Evolutionary conservation across 768 basidiomycete genomes (phyloP), one percentile per base, ranked within the genome.

Genomic region (Postia placenta): DNA sequence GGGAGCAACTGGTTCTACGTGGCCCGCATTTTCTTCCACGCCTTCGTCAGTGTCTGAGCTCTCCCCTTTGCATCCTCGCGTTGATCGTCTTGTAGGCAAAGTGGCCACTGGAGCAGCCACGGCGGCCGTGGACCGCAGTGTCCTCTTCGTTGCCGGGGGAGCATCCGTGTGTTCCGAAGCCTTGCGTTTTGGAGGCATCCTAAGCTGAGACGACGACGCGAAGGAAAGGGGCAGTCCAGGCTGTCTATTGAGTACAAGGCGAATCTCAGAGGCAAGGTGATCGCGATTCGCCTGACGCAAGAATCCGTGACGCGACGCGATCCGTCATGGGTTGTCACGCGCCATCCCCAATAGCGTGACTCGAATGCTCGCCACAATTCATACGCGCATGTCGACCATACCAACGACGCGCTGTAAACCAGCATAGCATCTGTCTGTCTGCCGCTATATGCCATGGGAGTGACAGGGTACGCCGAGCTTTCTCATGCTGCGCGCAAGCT

Each of bases 141-240:
- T 50, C 14, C 59, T 54, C n/a, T 53, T 59, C 0, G 52, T 54
- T 7, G 51, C 23, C 0, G 54, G 45, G 11, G 51, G 56, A 15
- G 62, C 59, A 14, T 53, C 53, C 17, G 42, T 28, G 3, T 42
- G 11, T 17, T 49, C 36, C 9, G 43, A 30, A 15, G 58, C 64
- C 49, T 67, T 68, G 20, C 67, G 64, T 55, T 68, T 68, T 14
- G 58, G 53, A 27, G 67, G 61, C 67, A 68, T 68, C 30, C 30
- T 33, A 7, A 15, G 7, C 15, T 15, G 30, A 33, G 7, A n/a
- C n/a, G n/a, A n/a, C n/a, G n/a, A n/a, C n/a, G n/a, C n/a, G n/a
- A n/a, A n/a, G n/a, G n/a, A n/a, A n/a, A n/a, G n/a, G n/a, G n/a
- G n/a, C n/a, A n/a, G n/a, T n/a, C n/a, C n/a, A n/a, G n/a, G n/a